Conservation (phyloP, 2,329 filamentous ascomycete species). For the Piedraia hortae region DNA sequence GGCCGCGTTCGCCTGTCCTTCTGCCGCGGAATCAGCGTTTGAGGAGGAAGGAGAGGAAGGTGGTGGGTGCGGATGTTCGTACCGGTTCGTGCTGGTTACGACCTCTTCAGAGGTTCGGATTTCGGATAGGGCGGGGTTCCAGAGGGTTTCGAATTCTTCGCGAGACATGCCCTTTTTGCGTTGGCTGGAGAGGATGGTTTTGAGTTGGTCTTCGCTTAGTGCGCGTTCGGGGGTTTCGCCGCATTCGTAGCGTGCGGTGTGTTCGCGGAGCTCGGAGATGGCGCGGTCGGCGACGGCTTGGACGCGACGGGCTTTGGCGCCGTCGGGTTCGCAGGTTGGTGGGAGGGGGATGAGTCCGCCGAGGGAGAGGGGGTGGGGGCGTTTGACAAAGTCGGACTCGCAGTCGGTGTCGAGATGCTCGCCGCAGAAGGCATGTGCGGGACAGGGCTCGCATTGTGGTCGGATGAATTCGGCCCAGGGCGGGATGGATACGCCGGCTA, state of each 20-base stretch:
- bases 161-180: constrained; percentile 60
- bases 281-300: constrained; percentile 70
- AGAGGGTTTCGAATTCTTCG: constrained; percentile 77
- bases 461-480: constrained; percentile 42
- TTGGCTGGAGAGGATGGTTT: constrained; percentile 45
- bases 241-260: constrained; percentile 74
- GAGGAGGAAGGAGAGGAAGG: constrained; percentile 1
- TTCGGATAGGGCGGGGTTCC: constrained; percentile 45
- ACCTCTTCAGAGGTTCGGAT: constrained; percentile 36
- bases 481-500: constrained; percentile 39
- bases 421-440: constrained; percentile 71
- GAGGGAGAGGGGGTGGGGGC: constrained; percentile 57
- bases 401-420: constrained; percentile 50
- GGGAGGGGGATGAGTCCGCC: constrained; percentile 59
- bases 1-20: constrained; percentile 28
- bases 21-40: constrained; percentile 14
- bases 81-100: constrained; percentile 27
- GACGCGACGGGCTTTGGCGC: constrained; percentile 66
- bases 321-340: constrained; percentile 83
- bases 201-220: constrained; percentile 41
- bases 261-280: constrained; percentile 60
- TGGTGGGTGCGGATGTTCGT: constrained; percentile 6
- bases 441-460: constrained; percentile 73
- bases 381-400: constrained; percentile 64
- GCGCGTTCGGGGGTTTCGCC: constrained; percentile 44